phyloP scores from a whole-genome alignment of 495 filamentous ascomycete species.

The Oleoguttula mirabilis region DNA sequence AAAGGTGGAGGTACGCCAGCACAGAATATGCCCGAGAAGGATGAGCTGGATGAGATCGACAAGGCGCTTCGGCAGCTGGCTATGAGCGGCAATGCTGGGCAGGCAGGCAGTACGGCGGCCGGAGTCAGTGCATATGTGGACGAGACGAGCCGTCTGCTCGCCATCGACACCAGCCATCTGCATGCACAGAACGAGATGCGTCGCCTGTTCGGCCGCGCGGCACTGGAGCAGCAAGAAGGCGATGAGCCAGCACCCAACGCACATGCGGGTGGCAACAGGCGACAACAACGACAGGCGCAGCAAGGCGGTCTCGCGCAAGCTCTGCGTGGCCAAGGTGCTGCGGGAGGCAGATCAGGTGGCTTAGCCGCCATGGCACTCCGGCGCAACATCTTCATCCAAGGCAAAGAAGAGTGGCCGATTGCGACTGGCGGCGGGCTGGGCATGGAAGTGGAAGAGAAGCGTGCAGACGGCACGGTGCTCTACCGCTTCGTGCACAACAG shows the following conservation, averaged over 20 bases:
- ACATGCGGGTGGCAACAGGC: slow-evolving; percentile 39
- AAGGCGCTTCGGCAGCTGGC: slow-evolving; percentile 55
- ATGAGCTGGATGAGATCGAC: slow-evolving; percentile 68
- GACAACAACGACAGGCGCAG: slow-evolving; percentile 27
- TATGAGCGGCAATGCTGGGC: slow-evolving; percentile 23
- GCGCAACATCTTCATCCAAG: slow-evolving; percentile 74
- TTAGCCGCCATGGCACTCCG: slow-evolving; percentile 57
- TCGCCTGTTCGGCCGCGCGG: slow-evolving; percentile 73
- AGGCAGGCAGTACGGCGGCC: slow-evolving; percentile 21
- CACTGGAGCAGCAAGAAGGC: slow-evolving; percentile 48
- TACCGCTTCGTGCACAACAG: slow-evolving; percentile 66
- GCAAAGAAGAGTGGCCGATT: slow-evolving; percentile 83
- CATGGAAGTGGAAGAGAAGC: slow-evolving; percentile 60
- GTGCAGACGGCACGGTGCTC: slow-evolving; percentile 39
- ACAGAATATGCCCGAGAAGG: slow-evolving; percentile 3
- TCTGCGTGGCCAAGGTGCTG: slow-evolving; percentile 48
- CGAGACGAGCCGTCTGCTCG: slow-evolving; percentile 47
- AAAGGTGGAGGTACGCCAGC: slow-evolving; percentile 27
- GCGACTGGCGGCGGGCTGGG: slow-evolving; percentile 67
- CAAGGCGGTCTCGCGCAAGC: slow-evolving; percentile 58
- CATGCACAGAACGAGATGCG: slow-evolving; percentile 92
- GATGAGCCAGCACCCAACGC: slow-evolving; percentile 42
- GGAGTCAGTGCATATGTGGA: slow-evolving; percentile 25
- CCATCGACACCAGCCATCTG: slow-evolving; percentile 65
- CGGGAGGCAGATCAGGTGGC: slow-evolving; percentile 43